Evolutionary conservation across 108 stramenopile species (phyloP).

Genomic region (Skeletonema costatum): DNA sequence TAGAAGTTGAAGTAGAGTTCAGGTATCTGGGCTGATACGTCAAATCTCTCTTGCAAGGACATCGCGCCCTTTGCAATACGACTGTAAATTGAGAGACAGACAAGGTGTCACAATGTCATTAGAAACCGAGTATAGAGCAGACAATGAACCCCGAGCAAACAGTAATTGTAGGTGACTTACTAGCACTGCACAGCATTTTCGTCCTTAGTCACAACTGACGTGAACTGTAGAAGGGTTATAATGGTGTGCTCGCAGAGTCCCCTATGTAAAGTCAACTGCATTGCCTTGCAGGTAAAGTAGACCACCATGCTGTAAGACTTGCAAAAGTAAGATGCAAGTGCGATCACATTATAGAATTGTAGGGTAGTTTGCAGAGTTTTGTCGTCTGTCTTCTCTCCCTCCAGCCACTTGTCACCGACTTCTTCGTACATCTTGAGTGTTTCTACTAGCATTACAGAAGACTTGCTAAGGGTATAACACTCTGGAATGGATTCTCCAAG

Average conservation of each 20-base stretch:
- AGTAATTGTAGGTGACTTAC: too few species aligned
- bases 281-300: neutral
- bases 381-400: neutral
- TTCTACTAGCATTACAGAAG: neutral
- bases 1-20: neutral
- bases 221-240: neutral
- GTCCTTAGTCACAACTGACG: neutral
- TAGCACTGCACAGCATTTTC: neutral
- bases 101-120: neutral
- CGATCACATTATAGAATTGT: neutral
- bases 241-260: conserved; percentile 16
- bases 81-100: neutral
- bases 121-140: neutral
- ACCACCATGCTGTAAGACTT: too few species aligned
- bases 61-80: neutral
- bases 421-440: neutral
- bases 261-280: conserved; percentile 1
- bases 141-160: too few species aligned
- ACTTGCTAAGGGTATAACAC: neutral
- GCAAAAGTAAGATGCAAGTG: neutral
- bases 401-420: neutral
- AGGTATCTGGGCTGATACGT: neutral
- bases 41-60: neutral
- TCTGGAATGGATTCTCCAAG: neutral
- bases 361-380: neutral